Conservation (phyloP, 2,329 filamentous ascomycete species). For the Penicillium verrucosum region DNA sequence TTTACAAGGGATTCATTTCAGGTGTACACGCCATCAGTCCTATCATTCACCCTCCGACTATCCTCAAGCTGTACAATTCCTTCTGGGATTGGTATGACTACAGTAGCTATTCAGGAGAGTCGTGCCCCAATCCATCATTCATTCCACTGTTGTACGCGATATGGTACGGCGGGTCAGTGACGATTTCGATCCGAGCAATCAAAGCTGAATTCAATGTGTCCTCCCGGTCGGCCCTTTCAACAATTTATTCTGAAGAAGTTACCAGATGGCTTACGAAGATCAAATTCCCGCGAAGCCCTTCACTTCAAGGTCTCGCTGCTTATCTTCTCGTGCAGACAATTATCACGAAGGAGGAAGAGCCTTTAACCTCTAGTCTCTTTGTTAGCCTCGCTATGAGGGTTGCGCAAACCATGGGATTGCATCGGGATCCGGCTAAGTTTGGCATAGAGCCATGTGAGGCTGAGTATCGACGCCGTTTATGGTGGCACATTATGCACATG, state of each 20-base stretch:
- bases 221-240: constrained; percentile 37
- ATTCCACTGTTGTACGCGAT: constrained; percentile 47
- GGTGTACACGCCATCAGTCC: constrained; percentile 47
- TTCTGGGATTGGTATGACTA: constrained; percentile 49
- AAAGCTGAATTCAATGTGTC: constrained; percentile 39
- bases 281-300: constrained; percentile 46
- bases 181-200: constrained; percentile 42
- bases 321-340: constrained; percentile 49
- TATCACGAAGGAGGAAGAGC: constrained; percentile 48
- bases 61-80: constrained; percentile 40
- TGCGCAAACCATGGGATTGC: constrained; percentile 49
- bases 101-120: constrained; percentile 34
- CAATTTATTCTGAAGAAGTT: constrained; percentile 43
- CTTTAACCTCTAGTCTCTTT: constrained; percentile 48
- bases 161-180: constrained; percentile 49
- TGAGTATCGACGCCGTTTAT: constrained; percentile 45
- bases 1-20: constrained; percentile 48
- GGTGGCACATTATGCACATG: constrained; percentile 51
- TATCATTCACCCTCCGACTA: constrained; percentile 43
- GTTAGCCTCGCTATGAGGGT: constrained; percentile 48
- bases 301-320: constrained; percentile 45
- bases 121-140: constrained; percentile 41
- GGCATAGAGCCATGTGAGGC: constrained; percentile 45
- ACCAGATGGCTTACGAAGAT: constrained; percentile 43
- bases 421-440: constrained; percentile 49